Conservation (phyloP, 306 rosid genomes). For the Prunus mongolica region DNA sequence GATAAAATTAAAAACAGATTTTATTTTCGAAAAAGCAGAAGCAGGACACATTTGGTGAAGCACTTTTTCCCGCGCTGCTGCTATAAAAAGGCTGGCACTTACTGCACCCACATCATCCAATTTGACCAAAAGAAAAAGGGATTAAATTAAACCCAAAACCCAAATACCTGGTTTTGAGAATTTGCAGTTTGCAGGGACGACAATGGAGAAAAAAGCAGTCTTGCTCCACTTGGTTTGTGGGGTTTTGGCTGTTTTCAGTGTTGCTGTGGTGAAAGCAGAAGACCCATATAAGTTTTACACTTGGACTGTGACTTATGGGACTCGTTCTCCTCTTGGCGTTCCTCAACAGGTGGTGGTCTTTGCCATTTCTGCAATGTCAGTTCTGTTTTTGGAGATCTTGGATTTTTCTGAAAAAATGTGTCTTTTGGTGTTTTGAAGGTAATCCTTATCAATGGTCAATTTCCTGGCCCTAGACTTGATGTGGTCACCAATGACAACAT, state of each 20-base stretch:
- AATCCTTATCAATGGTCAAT: slow-evolving; percentile 82
- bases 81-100: slow-evolving; percentile 30
- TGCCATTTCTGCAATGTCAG: slow-evolving; percentile 22
- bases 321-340: slow-evolving; percentile 65
- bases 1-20: background rate
- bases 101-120: slow-evolving; percentile 4
- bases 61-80: slow-evolving; percentile 36
- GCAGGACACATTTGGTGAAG: background rate
- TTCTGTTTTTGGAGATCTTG: slow-evolving; percentile 15
- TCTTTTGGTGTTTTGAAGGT: slow-evolving; percentile 48
- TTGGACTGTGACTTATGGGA: slow-evolving; percentile 93
- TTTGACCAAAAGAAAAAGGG: background rate
- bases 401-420: background rate
- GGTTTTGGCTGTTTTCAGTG: slow-evolving; percentile 35
- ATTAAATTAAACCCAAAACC: background rate
- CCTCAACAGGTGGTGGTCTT: slow-evolving; percentile 72
- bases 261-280: slow-evolving; percentile 63
- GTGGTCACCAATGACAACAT: slow-evolving; percentile 86
- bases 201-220: slow-evolving; percentile 47
- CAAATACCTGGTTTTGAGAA: background rate
- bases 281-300: slow-evolving; percentile 69
- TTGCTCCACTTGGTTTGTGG: slow-evolving; percentile 39
- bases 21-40: background rate
- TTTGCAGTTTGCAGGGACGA: slow-evolving; percentile 26
- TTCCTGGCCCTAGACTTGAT: slow-evolving; percentile 96